Percentiles rank a stretch among this genome's conserved stretches.
Evolutionary conservation across 1,284 basidiomycete genomes (phyloP).

Genomic region (Leccinum laetum): DNA sequence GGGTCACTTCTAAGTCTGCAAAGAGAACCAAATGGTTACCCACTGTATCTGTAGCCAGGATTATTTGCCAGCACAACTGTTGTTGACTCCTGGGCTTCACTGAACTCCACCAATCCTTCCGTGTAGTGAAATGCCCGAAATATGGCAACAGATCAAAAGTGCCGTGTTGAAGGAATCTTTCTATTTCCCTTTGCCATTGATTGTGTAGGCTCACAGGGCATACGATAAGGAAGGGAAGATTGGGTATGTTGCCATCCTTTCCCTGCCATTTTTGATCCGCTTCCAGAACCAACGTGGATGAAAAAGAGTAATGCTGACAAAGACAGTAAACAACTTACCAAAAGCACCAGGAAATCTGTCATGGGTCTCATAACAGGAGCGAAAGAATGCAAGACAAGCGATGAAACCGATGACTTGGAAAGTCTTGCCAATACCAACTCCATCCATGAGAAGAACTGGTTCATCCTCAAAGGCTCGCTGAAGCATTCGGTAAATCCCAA

Average conservation of each 20-base stretch:
- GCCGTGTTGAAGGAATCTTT: background rate
- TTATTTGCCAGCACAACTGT: background rate
- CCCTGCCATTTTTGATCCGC: conserved; percentile 2
- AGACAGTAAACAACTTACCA: background rate
- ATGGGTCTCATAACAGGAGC: background rate
- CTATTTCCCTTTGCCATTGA: conserved; percentile 5
- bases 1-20: background rate
- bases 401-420: background rate
- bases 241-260: background rate
- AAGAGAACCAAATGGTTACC: background rate
- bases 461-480: background rate
- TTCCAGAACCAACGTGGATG: background rate
- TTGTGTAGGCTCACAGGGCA: conserved; percentile 3
- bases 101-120: background rate
- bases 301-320: background rate
- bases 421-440: background rate
- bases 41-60: background rate
- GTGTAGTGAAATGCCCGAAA: background rate
- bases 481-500: background rate
- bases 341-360: background rate
- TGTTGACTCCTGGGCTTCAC: background rate
- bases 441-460: background rate
- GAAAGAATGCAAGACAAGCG: background rate
- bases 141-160: conserved; percentile 5
- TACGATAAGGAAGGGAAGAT: conserved; percentile 3